Percentiles rank a stretch among this genome's conserved stretches.
Evolutionary conservation across 2,329 filamentous ascomycete species (phyloP).

Genomic region (Bipolaris cookei): DNA sequence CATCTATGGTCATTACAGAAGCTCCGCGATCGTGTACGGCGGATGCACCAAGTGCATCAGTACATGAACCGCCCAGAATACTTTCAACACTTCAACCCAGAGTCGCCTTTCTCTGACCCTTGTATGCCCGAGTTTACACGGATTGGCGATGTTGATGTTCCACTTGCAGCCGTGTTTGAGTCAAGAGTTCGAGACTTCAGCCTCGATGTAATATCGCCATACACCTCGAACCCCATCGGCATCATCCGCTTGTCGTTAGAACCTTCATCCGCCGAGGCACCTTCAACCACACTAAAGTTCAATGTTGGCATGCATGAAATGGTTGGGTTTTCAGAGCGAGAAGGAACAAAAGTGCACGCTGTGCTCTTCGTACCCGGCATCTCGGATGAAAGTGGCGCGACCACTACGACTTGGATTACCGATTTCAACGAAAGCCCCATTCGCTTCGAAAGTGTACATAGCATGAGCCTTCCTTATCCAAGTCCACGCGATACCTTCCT

Average conservation of each 20-base stretch:
- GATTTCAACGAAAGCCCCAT: conserved; percentile 93
- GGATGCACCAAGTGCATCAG: conserved; percentile 97
- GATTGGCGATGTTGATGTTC: conserved; percentile 90
- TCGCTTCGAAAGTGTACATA: conserved; percentile 96
- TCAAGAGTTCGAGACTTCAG: conserved; percentile 92
- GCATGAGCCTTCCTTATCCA: conserved; percentile 89
- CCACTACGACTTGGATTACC: conserved; percentile 91
- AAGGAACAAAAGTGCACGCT: conserved; percentile 93
- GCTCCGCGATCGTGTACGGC: conserved; percentile 80
- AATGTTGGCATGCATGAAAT: conserved; percentile 99
- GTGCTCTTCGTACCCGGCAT: conserved; percentile 95
- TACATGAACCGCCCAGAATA: conserved; percentile 96
- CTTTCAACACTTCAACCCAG: conserved; percentile 86
- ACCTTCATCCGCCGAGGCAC: conserved; percentile 89
- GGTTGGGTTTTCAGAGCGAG: conserved; percentile 90
- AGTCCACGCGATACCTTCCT: conserved; percentile 76
- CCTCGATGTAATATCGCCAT: conserved; percentile 88
- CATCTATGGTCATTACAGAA: conserved; percentile 96
- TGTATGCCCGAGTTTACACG: conserved; percentile 93
- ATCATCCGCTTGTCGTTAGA: conserved; percentile 91
- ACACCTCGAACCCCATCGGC: conserved; percentile 87
- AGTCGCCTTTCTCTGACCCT: conserved; percentile 89
- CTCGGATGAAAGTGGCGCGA: conserved; percentile 82
- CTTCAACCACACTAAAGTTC: conserved; percentile 92
- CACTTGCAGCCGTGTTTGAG: conserved; percentile 90